Evolutionary conservation across 768 basidiomycete genomes (phyloP).

Genomic region (Lentinula sp.): DNA sequence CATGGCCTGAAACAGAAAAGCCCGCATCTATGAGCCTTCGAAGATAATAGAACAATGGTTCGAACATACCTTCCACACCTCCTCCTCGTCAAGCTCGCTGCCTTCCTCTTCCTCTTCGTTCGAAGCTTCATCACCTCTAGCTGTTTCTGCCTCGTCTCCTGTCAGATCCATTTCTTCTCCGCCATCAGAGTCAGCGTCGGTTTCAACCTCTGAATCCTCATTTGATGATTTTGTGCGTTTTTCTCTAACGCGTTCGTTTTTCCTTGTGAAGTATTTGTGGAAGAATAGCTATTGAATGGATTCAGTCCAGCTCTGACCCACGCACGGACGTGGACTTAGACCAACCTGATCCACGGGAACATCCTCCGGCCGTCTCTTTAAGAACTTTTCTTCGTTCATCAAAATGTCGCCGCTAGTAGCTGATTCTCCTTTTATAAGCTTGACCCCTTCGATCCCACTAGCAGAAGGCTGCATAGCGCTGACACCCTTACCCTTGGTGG

Average conservation of each 20-base stretch:
- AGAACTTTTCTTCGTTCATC: slow-evolving; percentile 75
- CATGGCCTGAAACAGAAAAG: slow-evolving; percentile 60
- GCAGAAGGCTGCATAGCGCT: slow-evolving; percentile 96
- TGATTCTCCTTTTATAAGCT: slow-evolving; percentile 60
- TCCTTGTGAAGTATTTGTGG: slow-evolving; percentile 80
- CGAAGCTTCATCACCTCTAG: slow-evolving; percentile 18
- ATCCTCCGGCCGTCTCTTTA: slow-evolving; percentile 60
- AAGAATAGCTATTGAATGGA: slow-evolving; percentile 67
- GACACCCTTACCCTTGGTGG: slow-evolving; percentile 56
- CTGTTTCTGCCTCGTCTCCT: slow-evolving; percentile 17
- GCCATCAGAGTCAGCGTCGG: slow-evolving; percentile 31
- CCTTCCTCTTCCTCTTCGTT: slow-evolving; percentile 32
- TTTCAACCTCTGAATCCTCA: slow-evolving; percentile 32
- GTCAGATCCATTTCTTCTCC: slow-evolving; percentile 36
- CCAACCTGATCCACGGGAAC: slow-evolving; percentile 84
- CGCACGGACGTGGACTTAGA: slow-evolving; percentile 3
- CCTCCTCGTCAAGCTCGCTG: slow-evolving; percentile 55
- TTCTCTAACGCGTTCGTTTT: slow-evolving; percentile 48
- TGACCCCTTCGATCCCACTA: slow-evolving; percentile 59
- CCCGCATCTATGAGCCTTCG: not conserved
- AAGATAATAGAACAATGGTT: not conserved
- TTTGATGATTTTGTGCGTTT: slow-evolving; percentile 30
- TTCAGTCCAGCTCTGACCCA: not conserved
- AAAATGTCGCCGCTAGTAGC: slow-evolving; percentile 28
- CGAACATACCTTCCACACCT: slow-evolving; percentile 80